These are phyloP conservation scores for Podospora appendiculata DNA, from an alignment of 495 filamentous ascomycete genomes.

Conservation along the genomic window DNA sequence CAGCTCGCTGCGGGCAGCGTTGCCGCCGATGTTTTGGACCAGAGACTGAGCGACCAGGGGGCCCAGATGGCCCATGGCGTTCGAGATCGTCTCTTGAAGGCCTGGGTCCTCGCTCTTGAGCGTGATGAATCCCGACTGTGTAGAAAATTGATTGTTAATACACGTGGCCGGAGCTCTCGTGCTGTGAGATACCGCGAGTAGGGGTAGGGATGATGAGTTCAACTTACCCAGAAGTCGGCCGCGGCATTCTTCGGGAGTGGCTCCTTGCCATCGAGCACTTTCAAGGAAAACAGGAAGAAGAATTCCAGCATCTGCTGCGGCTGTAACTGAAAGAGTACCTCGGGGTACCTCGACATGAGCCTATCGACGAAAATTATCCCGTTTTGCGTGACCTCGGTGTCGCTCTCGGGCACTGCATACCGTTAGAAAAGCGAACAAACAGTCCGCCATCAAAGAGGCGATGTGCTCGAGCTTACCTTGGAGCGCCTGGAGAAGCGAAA, in stretches of 20 bases:
- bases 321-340: conserved; percentile 45
- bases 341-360: conserved; percentile 56
- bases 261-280: conserved; percentile 63
- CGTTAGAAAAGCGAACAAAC: conserved; percentile 3
- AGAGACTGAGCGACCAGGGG: conserved; percentile 53
- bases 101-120: conserved; percentile 30
- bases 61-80: conserved; percentile 49
- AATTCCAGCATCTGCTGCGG: conserved; percentile 48
- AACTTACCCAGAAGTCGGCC: conserved; percentile 69
- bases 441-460: neutral
- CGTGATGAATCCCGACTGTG: conserved; percentile 39
- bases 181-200: neutral
- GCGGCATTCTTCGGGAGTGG: conserved; percentile 74
- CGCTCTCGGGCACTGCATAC: conserved; percentile 46
- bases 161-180: no score
- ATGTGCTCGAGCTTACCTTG: conserved; percentile 36
- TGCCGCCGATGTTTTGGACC: conserved; percentile 63
- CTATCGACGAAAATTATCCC: conserved; percentile 65
- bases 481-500: conserved; percentile 55
- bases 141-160: no score
- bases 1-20: conserved; percentile 68
- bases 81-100: conserved; percentile 40
- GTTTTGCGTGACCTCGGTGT: conserved; percentile 74
- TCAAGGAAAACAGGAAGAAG: conserved; percentile 71
- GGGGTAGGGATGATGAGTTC: neutral